Percentiles rank a stretch among this genome's conserved stretches.
Conservation (phyloP, 176 grass and related monocot species). For the Musa schizocarpa region DNA sequence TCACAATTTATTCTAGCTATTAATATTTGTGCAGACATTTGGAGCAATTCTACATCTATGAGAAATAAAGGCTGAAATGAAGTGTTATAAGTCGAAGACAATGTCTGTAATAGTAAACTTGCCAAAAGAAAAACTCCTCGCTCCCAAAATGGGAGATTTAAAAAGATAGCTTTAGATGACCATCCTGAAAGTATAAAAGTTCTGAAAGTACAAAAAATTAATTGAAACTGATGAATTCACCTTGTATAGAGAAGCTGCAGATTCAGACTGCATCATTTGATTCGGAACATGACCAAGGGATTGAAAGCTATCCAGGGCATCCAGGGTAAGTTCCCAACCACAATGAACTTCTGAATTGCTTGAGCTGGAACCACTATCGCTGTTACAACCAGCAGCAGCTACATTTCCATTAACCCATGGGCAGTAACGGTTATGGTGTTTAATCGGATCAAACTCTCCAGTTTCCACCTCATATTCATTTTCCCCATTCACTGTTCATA, state of each 20-base stretch:
- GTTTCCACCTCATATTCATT: constrained; percentile 60
- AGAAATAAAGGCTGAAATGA: too few species aligned
- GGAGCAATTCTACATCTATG: too few species aligned
- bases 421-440: constrained; percentile 87
- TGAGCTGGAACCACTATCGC: constrained; percentile 36
- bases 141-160: background rate
- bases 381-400: constrained; percentile 56
- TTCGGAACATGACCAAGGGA: constrained; percentile 75
- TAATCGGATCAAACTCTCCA: constrained; percentile 80
- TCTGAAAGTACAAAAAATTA: background rate
- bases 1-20: too few species aligned
- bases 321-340: constrained; percentile 85
- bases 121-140: background rate
- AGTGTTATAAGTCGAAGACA: background rate
- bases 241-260: constrained; percentile 92
- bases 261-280: constrained; percentile 86
- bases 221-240: constrained; percentile 22
- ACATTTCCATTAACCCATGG: constrained; percentile 96
- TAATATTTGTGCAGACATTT: too few species aligned
- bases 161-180: background rate
- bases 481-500: constrained; percentile 80
- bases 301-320: constrained; percentile 75
- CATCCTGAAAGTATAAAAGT: constrained; percentile 11
- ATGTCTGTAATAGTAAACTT: background rate
- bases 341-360: constrained; percentile 42